A percentile compares a stretch with the other conserved stretches of the same genome.
Conservation (phyloP, 179 eudicot species). For the Amaranthus tricolor region DNA sequence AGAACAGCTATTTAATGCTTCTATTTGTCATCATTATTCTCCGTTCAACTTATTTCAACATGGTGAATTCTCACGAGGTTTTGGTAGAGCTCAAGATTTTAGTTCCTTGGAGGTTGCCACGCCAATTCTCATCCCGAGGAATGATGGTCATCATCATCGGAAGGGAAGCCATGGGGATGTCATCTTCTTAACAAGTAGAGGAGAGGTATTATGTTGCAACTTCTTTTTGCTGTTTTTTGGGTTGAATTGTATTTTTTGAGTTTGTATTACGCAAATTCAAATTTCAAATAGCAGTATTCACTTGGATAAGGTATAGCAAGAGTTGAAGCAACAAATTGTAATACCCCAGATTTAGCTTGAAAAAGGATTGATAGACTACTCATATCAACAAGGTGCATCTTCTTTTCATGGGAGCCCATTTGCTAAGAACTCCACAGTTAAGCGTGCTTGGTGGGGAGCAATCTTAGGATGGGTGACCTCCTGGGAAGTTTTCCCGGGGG, state of each 20-base stretch:
- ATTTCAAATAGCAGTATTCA: background rate
- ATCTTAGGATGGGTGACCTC: no score
- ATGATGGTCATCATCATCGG: conserved; percentile 79
- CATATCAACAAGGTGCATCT: no score
- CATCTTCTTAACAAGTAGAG: conserved; percentile 83
- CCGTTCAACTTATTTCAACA: conserved; percentile 78
- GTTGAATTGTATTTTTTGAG: background rate
- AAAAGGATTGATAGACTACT: no score
- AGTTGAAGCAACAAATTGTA: background rate
- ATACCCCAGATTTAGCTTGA: no score
- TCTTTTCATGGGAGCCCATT: no score
- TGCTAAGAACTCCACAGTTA: no score
- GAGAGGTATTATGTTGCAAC: conserved; percentile 65
- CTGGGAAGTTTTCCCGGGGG: no score
- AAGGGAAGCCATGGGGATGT: conserved; percentile 95
- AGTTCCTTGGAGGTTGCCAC: conserved; percentile 95
- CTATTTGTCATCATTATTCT: conserved; percentile 83
- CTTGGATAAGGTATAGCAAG: background rate
- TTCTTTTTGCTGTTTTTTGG: background rate
- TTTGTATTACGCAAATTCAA: background rate
- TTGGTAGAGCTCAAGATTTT: conserved; percentile 55
- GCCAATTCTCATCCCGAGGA: conserved; percentile 79
- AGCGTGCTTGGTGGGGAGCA: no score
- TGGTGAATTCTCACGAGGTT: conserved; percentile 78
- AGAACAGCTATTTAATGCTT: conserved; percentile 98